A percentile compares a stretch with the other conserved stretches of the same genome.
Evolutionary conservation across 2,329 filamentous ascomycete species (phyloP).

Genomic region (Fusarium sp.): DNA sequence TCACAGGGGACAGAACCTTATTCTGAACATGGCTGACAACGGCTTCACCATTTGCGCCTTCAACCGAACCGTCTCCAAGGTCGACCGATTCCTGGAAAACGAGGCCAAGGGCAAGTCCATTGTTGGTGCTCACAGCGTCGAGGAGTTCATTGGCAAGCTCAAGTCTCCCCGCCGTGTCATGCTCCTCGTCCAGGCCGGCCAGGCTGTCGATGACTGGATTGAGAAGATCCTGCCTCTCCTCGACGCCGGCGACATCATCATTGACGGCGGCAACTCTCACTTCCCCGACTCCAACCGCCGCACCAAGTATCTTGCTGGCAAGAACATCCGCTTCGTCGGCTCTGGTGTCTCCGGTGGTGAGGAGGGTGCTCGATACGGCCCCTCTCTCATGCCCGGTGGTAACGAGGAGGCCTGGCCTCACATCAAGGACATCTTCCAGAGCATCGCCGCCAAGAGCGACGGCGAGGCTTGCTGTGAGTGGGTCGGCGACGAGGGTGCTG

Average conservation of each 20-base stretch:
- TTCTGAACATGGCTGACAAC: slow-evolving; percentile 90
- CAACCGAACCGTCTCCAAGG: slow-evolving; percentile 99
- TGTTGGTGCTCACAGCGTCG: slow-evolving; percentile 90
- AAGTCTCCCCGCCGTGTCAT: slow-evolving; percentile 98
- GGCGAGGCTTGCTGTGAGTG: slow-evolving; percentile 98
- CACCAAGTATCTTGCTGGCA: slow-evolving; percentile 86
- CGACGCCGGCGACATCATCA: slow-evolving; percentile 95
- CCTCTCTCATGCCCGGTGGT: slow-evolving; percentile 98
- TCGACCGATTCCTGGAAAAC: slow-evolving; percentile 93
- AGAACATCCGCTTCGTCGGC: slow-evolving; percentile 96
- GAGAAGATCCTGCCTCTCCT: slow-evolving; percentile 90
- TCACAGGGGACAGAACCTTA: slow-evolving; percentile 83
- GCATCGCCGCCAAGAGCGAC: slow-evolving; percentile 97
- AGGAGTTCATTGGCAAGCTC: slow-evolving; percentile 97
- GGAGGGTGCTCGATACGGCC: slow-evolving; percentile 98
- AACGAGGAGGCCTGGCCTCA: slow-evolving; percentile 98
- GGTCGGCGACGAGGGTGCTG: slow-evolving; percentile 99
- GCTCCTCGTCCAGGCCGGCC: slow-evolving; percentile 98
- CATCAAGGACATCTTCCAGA: slow-evolving; percentile 99
- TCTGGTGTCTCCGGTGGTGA: slow-evolving; percentile 99
- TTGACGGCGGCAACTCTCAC: slow-evolving; percentile 98
- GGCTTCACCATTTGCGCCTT: slow-evolving; percentile 98
- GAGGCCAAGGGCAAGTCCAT: slow-evolving; percentile 97
- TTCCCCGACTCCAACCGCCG: slow-evolving; percentile 99
- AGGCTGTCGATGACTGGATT: slow-evolving; percentile 99